phyloP scores from a whole-genome alignment of 2,329 filamentous ascomycete species.

The Sporothrix sp. region DNA sequence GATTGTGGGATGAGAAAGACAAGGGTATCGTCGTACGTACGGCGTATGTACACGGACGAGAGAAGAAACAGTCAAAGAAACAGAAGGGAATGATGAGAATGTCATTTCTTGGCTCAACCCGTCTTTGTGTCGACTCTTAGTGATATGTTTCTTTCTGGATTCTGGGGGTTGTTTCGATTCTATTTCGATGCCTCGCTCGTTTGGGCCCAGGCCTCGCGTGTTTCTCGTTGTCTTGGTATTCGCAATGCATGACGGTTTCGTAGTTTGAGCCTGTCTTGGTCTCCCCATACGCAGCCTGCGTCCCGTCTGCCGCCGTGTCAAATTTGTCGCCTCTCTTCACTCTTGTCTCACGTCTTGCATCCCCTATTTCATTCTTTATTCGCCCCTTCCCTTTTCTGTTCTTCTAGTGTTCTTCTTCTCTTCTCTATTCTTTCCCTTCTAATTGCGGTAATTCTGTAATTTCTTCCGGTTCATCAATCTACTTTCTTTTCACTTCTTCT shows the following conservation, averaged over 20 bases:
- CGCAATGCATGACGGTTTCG: conserved; percentile 4
- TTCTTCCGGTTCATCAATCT: conserved; percentile 17
- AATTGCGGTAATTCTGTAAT: conserved; percentile 12
- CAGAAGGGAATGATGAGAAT: neutral
- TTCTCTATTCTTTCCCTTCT: conserved; percentile 3
- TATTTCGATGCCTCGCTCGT: neutral
- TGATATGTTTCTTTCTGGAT: neutral
- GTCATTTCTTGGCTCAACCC: neutral
- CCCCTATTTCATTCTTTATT: conserved; percentile 5
- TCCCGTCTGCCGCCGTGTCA: neutral
- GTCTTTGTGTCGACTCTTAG: neutral
- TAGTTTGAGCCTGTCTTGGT: neutral
- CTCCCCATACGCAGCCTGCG: neutral
- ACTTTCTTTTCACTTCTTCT: conserved; percentile 19
- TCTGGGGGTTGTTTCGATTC: neutral
- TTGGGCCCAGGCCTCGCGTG: neutral
- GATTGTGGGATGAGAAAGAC: neutral
- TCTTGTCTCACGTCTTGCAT: neutral
- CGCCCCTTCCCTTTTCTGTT: conserved; percentile 11
- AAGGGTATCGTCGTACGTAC: neutral
- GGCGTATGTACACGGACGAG: conserved; percentile 1
- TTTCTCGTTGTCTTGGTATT: conserved; percentile 9
- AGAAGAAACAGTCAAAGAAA: neutral
- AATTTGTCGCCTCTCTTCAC: neutral
- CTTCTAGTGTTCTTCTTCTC: conserved; percentile 3